Evolutionary conservation across 129 eudicot genomes (phyloP), one percentile per base, ranked within the genome.

Genomic region (Artemisia tridentata): DNA sequence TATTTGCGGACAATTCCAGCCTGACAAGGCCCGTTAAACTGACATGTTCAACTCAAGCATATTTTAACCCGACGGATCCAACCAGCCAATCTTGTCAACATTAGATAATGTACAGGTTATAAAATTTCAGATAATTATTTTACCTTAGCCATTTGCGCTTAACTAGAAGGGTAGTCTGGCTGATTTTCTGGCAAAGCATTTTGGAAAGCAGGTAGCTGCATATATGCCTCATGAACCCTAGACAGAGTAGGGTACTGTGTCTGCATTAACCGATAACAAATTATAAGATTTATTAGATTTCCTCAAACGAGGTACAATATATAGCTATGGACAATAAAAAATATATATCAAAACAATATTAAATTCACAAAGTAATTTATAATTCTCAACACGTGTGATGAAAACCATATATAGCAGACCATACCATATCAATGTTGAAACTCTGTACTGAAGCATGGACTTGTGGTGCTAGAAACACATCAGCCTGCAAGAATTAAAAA

Each of bases 101-200:
- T 38, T 38, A 38, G 1, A 38, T 38, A 38, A 38, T 38, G 45
- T 38, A 38, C 45, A 8, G 45, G 45, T 1, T 7, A 38, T 7
- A 38, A 7, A 7, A 38, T 38, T 38, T 38, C 11, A 38, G 45
- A 4, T 41, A 13, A 31, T 29, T 49, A 17, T 68, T 31, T 19
- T 76, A 76, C 80, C 80, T 59, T 62, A 50, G 7, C 15, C 11
- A 58, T 75, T 59, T 58, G 54, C 10, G 49, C 51, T 21, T 43
- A 63, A 63, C 23, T 63, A 51, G 67, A 66, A 70, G 72, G 76
- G 59, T 21, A 77, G 81, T 91, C 97, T 49, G 96, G 96, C 74
- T 91, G 97, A 56, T 86, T 91, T 72, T 82, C 96, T 2, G 97
- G 96, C 83, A 72, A 29, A 9, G 96, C 93, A 72, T 86, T 84